Base-by-base conservation (phyloP, 306 rosid species). In the Trifolium pratense region DNA sequence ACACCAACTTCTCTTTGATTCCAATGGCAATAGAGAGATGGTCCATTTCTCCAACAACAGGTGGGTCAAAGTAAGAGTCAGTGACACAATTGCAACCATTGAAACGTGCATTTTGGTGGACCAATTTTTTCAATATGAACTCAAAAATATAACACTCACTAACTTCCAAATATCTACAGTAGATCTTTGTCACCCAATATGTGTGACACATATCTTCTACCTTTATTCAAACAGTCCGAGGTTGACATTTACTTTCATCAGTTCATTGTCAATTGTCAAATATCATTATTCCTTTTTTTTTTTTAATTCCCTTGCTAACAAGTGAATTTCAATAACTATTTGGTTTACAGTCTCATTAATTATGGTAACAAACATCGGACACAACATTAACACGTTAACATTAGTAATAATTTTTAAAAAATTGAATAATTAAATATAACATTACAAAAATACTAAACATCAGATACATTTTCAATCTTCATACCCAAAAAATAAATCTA, bases 1-100 rank as follows among this genome's bases (percentile, higher is more conserved):
- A 58, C 83, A 85, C 90, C 97, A 56, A 81, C 81, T 86, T 81
- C 67, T 81, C 67, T 81, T 75, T 80, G 82, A 81, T 87, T 81
- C 69, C 83, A 87, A 82, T 80, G 1, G 25, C 1, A 2, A 21
- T 21, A n/a, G n/a, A 83, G 89, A 76, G 97, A 91, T 89, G 84
- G 94, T 91, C 93, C 61, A 85, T 86, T 88, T 71, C 88, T 88
- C 73, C 84, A 93, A 85, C 96, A 78, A 81, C 90, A 79, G 77
- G 90, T 89, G 92, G 97, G 97, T 86, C 96, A 89, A 84, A 76
- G 67, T 78, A 68, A 80, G 49, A 82, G 81, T 81, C 83, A 79
- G 21, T 76, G 14, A 32, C 79, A 83, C 81, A 70, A 73, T 89
- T 89, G 83, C 83, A 84, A 45, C 89, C 91, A 71, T 85, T 83